phyloP scores from a whole-genome alignment of 805 yeast genomes.

The Ogataea polymorpha region DNA sequence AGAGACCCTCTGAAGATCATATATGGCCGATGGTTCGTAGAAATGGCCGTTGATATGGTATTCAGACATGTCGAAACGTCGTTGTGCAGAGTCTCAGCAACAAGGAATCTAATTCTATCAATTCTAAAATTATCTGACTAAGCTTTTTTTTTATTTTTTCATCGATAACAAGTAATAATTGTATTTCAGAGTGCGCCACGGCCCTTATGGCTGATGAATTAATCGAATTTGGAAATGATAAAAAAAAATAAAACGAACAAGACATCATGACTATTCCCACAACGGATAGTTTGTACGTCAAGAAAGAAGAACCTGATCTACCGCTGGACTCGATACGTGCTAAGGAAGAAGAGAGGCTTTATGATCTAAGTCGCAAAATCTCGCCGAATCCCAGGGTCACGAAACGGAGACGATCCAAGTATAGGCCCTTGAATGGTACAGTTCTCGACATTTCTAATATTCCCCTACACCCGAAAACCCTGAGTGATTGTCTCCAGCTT shows the following conservation, averaged over 20 bases:
- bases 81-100: neutral
- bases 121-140: neutral
- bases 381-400: constrained; percentile 4
- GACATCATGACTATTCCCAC: constrained; percentile 4
- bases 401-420: constrained; percentile 45
- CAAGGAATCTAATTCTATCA: neutral
- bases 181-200: constrained; percentile 1
- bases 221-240: constrained; percentile 11
- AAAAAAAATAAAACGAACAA: constrained; percentile 3
- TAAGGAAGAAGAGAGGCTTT: neutral
- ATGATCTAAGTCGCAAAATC: neutral
- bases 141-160: constrained; percentile 2
- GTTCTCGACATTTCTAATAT: constrained; percentile 37
- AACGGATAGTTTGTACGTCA: neutral
- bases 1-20: neutral
- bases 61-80: constrained; percentile 4
- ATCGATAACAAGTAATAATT: neutral
- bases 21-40: constrained; percentile 1
- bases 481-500: constrained; percentile 35
- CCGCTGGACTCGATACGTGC: neutral
- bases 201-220: constrained; percentile 1
- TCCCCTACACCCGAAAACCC: constrained; percentile 21
- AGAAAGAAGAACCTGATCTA: constrained; percentile 4
- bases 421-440: constrained; percentile 46
- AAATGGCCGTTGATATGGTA: constrained; percentile 4